Conservation (phyloP, 108 stramenopile species). For the Pseudonitzschia multiseries region DNA sequence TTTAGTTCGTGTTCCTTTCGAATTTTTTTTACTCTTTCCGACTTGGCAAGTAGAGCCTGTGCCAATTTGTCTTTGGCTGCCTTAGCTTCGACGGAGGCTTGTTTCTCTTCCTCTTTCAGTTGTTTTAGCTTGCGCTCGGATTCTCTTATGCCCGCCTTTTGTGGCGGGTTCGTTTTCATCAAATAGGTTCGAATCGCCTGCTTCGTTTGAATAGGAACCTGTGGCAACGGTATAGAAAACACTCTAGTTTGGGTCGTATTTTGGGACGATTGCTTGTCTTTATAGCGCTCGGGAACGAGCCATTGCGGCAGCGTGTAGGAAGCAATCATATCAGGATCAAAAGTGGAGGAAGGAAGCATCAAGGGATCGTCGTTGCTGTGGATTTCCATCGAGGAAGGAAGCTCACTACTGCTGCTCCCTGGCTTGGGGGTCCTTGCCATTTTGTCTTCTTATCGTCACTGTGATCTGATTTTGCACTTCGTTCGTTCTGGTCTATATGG, state of each 20-base stretch:
- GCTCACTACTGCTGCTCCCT: slow-evolving; percentile 1
- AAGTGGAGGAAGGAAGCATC: neutral
- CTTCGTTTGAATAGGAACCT: slow-evolving; percentile 6
- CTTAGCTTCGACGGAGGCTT: slow-evolving; percentile 8
- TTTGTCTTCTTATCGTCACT: neutral
- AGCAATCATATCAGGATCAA: slow-evolving; percentile 6
- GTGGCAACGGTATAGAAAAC: slow-evolving; percentile 36
- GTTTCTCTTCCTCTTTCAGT: slow-evolving; percentile 8
- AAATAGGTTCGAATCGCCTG: slow-evolving; percentile 19
- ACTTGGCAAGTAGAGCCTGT: slow-evolving; percentile 17
- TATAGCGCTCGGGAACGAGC: slow-evolving; percentile 24
- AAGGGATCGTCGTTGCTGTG: neutral
- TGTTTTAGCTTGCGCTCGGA: neutral
- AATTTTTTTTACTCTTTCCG: slow-evolving; percentile 21
- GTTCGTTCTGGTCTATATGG: neutral
- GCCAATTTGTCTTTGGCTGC: slow-evolving; percentile 32
- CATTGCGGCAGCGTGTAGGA: slow-evolving; percentile 34
- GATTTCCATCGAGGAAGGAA: neutral
- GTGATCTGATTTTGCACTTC: neutral
- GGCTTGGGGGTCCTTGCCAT: neutral
- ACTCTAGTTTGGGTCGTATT: neutral
- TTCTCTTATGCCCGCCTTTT: slow-evolving; percentile 3
- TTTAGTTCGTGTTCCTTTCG: slow-evolving; percentile 10
- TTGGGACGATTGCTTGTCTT: slow-evolving; percentile 25
- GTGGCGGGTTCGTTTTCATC: neutral